phyloP scores from a whole-genome alignment of 805 yeast species.

The Lachancea lanzarotensis region DNA sequence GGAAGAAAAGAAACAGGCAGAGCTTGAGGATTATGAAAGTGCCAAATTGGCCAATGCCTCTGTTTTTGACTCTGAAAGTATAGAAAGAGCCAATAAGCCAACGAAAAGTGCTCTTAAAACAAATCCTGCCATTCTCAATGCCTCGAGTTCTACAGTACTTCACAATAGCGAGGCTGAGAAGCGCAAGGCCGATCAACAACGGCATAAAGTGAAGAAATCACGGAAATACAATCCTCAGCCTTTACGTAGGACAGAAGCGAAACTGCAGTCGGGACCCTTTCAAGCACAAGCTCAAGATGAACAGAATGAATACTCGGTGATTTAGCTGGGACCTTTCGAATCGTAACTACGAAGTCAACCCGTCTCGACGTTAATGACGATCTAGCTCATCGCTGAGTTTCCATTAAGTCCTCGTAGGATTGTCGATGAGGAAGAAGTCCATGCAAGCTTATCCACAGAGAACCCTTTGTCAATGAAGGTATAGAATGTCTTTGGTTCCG shows the following conservation, averaged over 20 bases:
- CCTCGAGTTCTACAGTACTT: too few species aligned
- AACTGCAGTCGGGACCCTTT: not conserved
- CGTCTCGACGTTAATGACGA: constrained; percentile 3
- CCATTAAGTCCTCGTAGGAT: too few species aligned
- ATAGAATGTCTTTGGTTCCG: constrained; percentile 30
- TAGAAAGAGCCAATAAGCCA: not conserved
- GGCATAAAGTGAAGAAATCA: not conserved
- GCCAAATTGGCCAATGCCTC: constrained; percentile 13
- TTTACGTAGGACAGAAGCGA: not conserved
- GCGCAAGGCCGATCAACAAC: not conserved
- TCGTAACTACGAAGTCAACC: too few species aligned
- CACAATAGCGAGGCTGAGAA: not conserved
- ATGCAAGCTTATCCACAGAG: too few species aligned
- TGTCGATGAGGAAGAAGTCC: not conserved
- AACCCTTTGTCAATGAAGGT: too few species aligned
- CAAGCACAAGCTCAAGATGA: not conserved
- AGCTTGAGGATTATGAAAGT: constrained; percentile 23
- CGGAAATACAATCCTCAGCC: constrained; percentile 4
- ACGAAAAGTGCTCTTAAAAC: not conserved
- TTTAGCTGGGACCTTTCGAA: constrained; percentile 1
- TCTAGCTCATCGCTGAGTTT: not conserved
- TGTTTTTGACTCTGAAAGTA: not conserved
- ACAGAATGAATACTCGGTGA: constrained; percentile 18
- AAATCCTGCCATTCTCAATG: not conserved
- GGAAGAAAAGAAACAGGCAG: constrained; percentile 22